Percentiles rank a stretch among this genome's conserved stretches.
Evolutionary conservation across 768 basidiomycete species (phyloP).

Genomic region (Hysterangium stoloniferum): DNA sequence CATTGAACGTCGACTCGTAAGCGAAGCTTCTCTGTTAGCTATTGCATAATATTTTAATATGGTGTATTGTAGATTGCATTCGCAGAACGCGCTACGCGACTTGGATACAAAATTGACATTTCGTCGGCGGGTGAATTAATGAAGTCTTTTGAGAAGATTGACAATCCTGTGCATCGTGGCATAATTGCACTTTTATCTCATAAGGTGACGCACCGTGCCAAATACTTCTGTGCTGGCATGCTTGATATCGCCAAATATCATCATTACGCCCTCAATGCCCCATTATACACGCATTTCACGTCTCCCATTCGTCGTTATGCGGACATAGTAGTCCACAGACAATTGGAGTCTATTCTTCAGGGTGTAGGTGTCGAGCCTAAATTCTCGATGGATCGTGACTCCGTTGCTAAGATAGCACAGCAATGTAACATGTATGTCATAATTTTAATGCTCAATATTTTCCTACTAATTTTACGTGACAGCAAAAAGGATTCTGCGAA

Average conservation of each 20-base stretch:
- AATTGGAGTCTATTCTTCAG: constrained; percentile 83
- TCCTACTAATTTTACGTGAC: constrained; percentile 7
- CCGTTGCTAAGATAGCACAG: constrained; percentile 95
- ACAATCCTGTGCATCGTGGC: constrained; percentile 63
- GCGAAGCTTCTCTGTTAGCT: constrained; percentile 20
- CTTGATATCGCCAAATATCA: constrained; percentile 96
- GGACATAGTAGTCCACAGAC: constrained; percentile 92
- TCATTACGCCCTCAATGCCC: constrained; percentile 85
- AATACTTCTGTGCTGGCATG: constrained; percentile 99
- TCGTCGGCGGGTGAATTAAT: constrained; percentile 76
- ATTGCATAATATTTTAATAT: constrained; percentile 15
- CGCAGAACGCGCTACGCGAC: constrained; percentile 68
- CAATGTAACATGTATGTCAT: constrained; percentile 87
- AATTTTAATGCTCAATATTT: background rate
- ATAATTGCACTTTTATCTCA: constrained; percentile 78
- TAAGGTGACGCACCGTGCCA: constrained; percentile 92
- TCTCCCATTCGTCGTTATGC: constrained; percentile 91
- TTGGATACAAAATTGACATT: constrained; percentile 77
- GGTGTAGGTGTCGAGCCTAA: constrained; percentile 71
- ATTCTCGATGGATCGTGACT: constrained; percentile 96
- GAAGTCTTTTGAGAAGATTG: constrained; percentile 70
- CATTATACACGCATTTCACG: constrained; percentile 91
- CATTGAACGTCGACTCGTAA: constrained; percentile 81
- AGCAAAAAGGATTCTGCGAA: constrained; percentile 88
- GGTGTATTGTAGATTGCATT: constrained; percentile 68